Percentiles rank a stretch among this genome's conserved stretches.
phyloP scores from a whole-genome alignment of 73 alveolate species.

The Paramecium octaurelia region DNA sequence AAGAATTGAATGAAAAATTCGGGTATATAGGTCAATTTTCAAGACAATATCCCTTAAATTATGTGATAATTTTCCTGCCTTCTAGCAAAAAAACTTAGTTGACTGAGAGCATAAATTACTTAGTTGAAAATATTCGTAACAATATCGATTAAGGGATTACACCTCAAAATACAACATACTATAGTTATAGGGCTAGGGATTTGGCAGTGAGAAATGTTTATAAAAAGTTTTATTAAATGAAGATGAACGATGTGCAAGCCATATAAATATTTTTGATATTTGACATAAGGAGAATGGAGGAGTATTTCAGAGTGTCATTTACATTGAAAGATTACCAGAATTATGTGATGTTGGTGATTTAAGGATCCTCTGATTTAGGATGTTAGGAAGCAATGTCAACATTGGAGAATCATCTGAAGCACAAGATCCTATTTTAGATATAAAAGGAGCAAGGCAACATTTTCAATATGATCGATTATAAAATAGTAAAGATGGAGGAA shows the following conservation, averaged over 20 bases:
- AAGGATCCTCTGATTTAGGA: neutral
- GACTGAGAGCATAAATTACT: neutral
- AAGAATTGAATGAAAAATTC: neutral
- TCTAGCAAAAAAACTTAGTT: neutral
- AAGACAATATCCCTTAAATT: neutral
- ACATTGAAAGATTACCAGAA: neutral
- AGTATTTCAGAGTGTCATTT: neutral
- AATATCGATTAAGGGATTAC: neutral
- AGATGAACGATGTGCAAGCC: neutral
- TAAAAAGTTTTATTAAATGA: neutral
- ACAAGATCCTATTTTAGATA: neutral
- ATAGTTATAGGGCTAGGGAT: neutral
- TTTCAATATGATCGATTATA: neutral
- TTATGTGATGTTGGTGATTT: neutral
- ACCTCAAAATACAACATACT: neutral
- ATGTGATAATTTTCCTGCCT: neutral
- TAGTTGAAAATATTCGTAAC: neutral
- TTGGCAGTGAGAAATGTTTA: neutral
- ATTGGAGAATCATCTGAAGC: neutral
- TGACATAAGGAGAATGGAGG: neutral
- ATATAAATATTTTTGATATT: neutral
- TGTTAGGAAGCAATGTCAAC: neutral
- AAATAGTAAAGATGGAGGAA: neutral
- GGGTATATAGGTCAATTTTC: neutral
- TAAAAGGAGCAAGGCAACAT: neutral